A percentile compares a stretch with the other conserved stretches of the same genome.
Evolutionary conservation across 805 yeast genomes (phyloP).

Genomic region (Brettanomyces naardenensis): DNA sequence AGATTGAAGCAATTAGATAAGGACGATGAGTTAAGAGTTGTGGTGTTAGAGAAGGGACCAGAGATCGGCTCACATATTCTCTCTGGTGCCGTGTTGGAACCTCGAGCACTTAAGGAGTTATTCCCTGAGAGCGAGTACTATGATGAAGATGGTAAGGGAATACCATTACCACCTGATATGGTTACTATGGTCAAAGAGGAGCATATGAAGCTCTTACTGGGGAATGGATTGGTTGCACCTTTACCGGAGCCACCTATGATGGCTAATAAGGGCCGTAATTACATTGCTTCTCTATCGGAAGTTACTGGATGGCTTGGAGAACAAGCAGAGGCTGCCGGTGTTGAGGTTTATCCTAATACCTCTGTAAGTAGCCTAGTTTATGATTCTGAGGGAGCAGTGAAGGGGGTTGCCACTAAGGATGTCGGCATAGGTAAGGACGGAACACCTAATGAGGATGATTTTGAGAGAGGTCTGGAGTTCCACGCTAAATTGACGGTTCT

Average conservation of each 20-base stretch:
- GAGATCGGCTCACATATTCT: conserved; percentile 91
- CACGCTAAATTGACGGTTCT: conserved; percentile 82
- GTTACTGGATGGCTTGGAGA: conserved; percentile 79
- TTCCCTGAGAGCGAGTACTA: conserved; percentile 59
- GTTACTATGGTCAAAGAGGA: conserved; percentile 73
- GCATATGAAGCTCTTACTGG: conserved; percentile 62
- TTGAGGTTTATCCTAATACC: conserved; percentile 87
- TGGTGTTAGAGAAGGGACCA: conserved; percentile 85
- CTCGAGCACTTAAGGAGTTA: conserved; percentile 77
- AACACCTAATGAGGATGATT: conserved; percentile 60
- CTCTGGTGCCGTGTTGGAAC: conserved; percentile 93
- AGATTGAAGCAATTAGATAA: conserved; percentile 76
- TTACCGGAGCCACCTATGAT: conserved; percentile 93
- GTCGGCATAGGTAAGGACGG: conserved; percentile 78
- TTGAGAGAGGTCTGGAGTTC: conserved; percentile 96
- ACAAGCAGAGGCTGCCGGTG: conserved; percentile 88
- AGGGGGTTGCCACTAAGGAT: conserved; percentile 92
- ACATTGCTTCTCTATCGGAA: conserved; percentile 74
- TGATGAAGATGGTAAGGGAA: conserved; percentile 44
- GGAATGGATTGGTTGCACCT: conserved; percentile 45
- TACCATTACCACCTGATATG: conserved; percentile 71
- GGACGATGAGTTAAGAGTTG: conserved; percentile 61
- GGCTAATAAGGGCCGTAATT: conserved; percentile 73
- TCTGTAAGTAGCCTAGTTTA: conserved; percentile 75
- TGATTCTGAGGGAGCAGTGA: conserved; percentile 51